phyloP scores from a whole-genome alignment of 768 basidiomycete species.

The Phylloporus sp. region DNA sequence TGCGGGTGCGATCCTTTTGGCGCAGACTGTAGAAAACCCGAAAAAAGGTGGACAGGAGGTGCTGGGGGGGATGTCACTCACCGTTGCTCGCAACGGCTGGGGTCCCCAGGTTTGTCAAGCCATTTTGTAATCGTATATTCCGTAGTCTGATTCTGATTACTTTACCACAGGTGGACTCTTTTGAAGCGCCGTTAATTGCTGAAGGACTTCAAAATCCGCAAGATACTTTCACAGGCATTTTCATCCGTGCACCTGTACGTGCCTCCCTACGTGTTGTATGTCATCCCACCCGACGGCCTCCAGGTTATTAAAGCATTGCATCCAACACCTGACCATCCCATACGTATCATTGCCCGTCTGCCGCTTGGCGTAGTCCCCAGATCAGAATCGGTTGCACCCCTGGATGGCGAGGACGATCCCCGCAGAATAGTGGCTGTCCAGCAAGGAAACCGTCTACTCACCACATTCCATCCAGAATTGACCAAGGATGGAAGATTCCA shows the following conservation, averaged over 20 bases:
- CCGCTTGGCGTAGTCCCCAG: conserved; percentile 48
- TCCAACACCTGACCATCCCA: conserved; percentile 46
- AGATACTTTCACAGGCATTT: conserved; percentile 72
- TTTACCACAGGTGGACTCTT: conserved; percentile 71
- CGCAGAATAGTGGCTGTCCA: conserved; percentile 77
- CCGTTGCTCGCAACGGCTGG: conserved; percentile 86
- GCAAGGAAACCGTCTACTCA: conserved; percentile 80
- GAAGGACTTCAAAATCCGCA: conserved; percentile 56
- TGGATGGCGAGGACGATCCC: conserved; percentile 48
- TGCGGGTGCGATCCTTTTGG: conserved; percentile 89
- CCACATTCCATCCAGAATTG: conserved; percentile 93
- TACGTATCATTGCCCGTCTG: conserved; percentile 69
- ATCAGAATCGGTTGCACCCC: conserved; percentile 32
- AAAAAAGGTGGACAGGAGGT: conserved; percentile 89
- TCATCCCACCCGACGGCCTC: background rate
- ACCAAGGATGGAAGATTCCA: conserved; percentile 86
- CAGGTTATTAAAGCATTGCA: conserved; percentile 63
- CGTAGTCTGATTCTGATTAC: background rate
- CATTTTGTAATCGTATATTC: background rate
- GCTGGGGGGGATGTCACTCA: conserved; percentile 74
- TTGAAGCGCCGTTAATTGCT: conserved; percentile 73
- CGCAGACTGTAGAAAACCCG: conserved; percentile 66
- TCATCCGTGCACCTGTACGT: conserved; percentile 90
- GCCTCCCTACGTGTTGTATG: background rate
- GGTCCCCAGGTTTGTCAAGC: conserved; percentile 71